Evolutionary conservation across 805 yeast species (phyloP), one percentile per base, ranked within the genome.

Genomic region (Myxozyma geophila): DNA sequence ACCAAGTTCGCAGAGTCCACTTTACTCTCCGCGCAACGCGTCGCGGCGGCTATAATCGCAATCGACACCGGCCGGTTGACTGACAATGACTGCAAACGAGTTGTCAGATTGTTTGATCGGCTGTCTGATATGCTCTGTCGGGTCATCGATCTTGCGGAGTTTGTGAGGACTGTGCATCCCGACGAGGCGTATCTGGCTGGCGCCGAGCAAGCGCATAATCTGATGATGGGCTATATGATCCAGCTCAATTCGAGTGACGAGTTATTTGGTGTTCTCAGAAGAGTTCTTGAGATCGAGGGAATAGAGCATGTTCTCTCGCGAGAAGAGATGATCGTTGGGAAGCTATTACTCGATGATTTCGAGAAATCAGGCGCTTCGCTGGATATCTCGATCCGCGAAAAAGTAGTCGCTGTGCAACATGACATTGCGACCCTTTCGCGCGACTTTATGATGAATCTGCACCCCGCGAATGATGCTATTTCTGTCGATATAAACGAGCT

Each of bases 211-310:
- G 88, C 95, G 43, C 97, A 93, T 73, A 96, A 90, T 70, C 80
- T 85, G 67, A 85, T 93, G 89, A 93, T 88, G 75, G 96, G 92
- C 72, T 92, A 87, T 75, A 95, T 95, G 99, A 95, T 92, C 75
- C 83, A 88, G 58, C 79, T 95, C 51, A 95, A 95, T 75, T 92
- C 98, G 1, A 87, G 90, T 59, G 88, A 86, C 15, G 87, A 83
- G 43, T 79, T 95, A 36, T 90, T 87, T 71, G 75, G 78, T 53
- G 84, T 83, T 51, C 80, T 95, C 47, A 81, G 82, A 23, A 71
- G 75, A n/a, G 86, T 88, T 0, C 75, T 92, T 59, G 74, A 78
- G 1, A 77, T 76, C 50, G 71, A 74, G 1, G 80, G 77, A 35
- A 73, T 80, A 6, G 58, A 70, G 9, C 61, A 71, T 1, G 69